Evolutionary conservation across 139 green algal species (phyloP), one percentile per base, ranked within the genome.

Genomic region (Micractinium sp.): DNA sequence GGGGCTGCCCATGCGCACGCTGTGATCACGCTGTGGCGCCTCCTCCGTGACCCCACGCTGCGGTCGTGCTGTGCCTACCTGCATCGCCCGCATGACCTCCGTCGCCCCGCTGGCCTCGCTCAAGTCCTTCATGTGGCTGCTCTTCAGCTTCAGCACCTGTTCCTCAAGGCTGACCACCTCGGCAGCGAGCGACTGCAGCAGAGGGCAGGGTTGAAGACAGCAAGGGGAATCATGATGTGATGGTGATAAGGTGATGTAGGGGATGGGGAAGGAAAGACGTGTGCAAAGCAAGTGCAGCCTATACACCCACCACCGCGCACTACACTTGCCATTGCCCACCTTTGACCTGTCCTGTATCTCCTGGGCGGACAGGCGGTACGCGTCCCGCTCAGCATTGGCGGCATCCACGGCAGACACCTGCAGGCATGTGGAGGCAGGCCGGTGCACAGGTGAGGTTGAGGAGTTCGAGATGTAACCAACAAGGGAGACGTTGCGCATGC

Each of bases 141-240:
- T 81, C 84, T 89, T 89, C 75, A 92, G 71, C 66, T 79, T 53
- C 77, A 92, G 63, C 85, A 90, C 31, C 63, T 71, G 71, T 76
- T 94, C 92, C 80, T 95, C 92, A n/a, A 95, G 41, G 0, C 79
- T 31, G 35, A 95, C 92, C 53, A 94, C 93, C 67, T 95, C 92
- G 0, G 88, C 85, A 3, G 92, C 92, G 36, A 95, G 88, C 5
- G 86, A 73, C 88, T 94, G 89, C 85, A 38, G 29, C 12, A 4
- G 36, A 20, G 31, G 25, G n/a, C n/a, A n/a, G n/a, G n/a, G n/a
- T n/a, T n/a, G n/a, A n/a, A n/a, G n/a, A n/a, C n/a, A n/a, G n/a
- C n/a, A n/a, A n/a, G n/a, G n/a, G n/a, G n/a, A n/a, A n/a, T n/a
- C n/a, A n/a, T n/a, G n/a, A n/a, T n/a, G n/a, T n/a, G n/a, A n/a